Conservation (phyloP, 495 filamentous ascomycete species). For the Filosporella fistucella region DNA sequence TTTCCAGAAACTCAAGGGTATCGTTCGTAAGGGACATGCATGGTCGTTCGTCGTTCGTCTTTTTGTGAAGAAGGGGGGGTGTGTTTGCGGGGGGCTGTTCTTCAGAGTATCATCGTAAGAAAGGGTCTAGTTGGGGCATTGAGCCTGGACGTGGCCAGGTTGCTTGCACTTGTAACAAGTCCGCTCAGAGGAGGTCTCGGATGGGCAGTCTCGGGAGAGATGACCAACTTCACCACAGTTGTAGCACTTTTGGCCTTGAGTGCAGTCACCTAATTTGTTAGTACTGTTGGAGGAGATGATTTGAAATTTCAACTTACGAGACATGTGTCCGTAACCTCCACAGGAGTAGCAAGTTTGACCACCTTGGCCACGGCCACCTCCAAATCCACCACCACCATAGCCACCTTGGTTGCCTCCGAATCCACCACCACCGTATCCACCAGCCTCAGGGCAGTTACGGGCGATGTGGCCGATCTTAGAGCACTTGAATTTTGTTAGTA, state of each 20-base stretch:
- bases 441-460: constrained; percentile 79
- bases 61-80: no score
- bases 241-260: constrained; percentile 99
- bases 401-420: constrained; percentile 35
- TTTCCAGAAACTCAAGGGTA: constrained; percentile 28
- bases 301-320: constrained; percentile 43
- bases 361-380: constrained; percentile 44
- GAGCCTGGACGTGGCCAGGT: constrained; percentile 90
- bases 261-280: constrained; percentile 65
- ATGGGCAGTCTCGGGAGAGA: constrained; percentile 90
- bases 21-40: constrained; percentile 8
- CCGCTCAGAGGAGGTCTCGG: constrained; percentile 82
- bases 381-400: constrained; percentile 37
- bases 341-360: constrained; percentile 76
- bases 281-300: background rate
- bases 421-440: constrained; percentile 30
- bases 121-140: constrained; percentile 45
- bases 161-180: constrained; percentile 99
- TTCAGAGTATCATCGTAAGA: constrained; percentile 17
- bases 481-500: constrained; percentile 44
- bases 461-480: constrained; percentile 96
- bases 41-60: background rate
- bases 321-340: constrained; percentile 95
- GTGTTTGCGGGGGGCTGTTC: no score
- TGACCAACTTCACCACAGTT: constrained; percentile 97